Base-by-base conservation (phyloP, 441 rosid species). In the Brassica balearica region DNA sequence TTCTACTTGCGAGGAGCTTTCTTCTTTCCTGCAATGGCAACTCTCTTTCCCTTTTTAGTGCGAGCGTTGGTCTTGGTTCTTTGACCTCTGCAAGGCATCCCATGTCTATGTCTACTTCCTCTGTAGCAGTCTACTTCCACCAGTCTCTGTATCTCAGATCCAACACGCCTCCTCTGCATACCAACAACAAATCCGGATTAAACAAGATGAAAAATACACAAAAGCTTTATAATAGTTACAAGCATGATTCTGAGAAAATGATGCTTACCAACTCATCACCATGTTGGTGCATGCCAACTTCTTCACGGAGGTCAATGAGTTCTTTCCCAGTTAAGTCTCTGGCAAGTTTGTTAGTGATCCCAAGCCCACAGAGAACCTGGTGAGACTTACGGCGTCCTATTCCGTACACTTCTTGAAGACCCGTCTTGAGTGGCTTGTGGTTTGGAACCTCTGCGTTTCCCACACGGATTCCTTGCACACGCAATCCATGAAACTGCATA, bases 31-130 rank as follows among this genome's bases (percentile, higher is more conserved):
- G 96, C 88, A 71, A 94, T 78, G 0, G 93, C 70, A 32, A 92
- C 88, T n/a, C 79, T 76, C 88, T 92, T 94, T 32, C 95, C 96
- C 84, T 92, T 92, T 87, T 89, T 83, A 10, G 95, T 92, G 2
- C 93, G 85, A 83, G 84, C 84, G 59, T 92, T 95, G 78, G 91
- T 92, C 77, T 89, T 91, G 17, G 99, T 95, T 66, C 86, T 88
- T 73, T 93, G 98, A 7, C 99, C 97, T 76, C 99, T 88, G 77
- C 98, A 93, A 0, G 98, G 99, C 82, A 91, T 79, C 7, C 97
- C 95, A 76, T 87, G 87, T 75, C 86, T 84, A 73, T 93, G 98
- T 72, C 97, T 81, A n/a, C 88, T 59, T 38, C 99, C 98, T 84
- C 98, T 88, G 74, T 95, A 93, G 80, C 99, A 93, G 58, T 88